Evolutionary conservation across 2,329 filamentous ascomycete species (phyloP), one percentile per base, ranked within the genome.

Genomic region (Escovopsis sp.): DNA sequence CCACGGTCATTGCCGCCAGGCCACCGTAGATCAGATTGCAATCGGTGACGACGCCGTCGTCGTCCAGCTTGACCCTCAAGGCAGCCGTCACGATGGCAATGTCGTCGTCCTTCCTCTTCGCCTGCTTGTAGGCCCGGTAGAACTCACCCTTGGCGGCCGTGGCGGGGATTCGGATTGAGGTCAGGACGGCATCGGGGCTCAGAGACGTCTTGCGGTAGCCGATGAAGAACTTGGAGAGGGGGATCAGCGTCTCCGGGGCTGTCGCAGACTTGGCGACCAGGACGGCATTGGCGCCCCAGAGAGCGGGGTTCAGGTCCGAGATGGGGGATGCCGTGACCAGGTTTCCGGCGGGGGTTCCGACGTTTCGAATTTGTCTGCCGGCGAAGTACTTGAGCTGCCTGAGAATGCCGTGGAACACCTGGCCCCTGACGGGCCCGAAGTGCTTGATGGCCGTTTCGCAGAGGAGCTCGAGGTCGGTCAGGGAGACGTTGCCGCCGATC

Each of bases 351-450:
- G 88, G 89, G 0, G 91, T 95, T 28, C 89, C 91, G n/a, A 95
- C 89, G 54, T 96, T 98, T 52, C 91, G 76, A 55, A 98, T 96
- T 55, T 98, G 91, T 38, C 91, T 70, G 38, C 91, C 91, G 41
- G 89, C 91, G 61, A 98, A 96, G 59, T 89, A 95, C 49, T 82
- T 82, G 43, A 98, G 77, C 59, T 96, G 89, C 59, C 95, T 96
- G 56, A 89, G 72, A 45, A 96, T 91, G 0, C 85, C 86, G n/a
- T 73, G 71, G 57, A 96, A 95, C 0, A 91, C 79, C 55, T 96
- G 91, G 1, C 77, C 78, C 38, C 69, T 73, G 1, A 63, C 63
- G 38, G 68, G 60, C 1, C 91, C 89, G 54, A 94, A 96, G 46
- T 84, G 78, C 43, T 82, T 65, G 23, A 89, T 68, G 4, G 88